phyloP scores from a whole-genome alignment of 1,139 yeast genomes.

The Candida sp. region DNA sequence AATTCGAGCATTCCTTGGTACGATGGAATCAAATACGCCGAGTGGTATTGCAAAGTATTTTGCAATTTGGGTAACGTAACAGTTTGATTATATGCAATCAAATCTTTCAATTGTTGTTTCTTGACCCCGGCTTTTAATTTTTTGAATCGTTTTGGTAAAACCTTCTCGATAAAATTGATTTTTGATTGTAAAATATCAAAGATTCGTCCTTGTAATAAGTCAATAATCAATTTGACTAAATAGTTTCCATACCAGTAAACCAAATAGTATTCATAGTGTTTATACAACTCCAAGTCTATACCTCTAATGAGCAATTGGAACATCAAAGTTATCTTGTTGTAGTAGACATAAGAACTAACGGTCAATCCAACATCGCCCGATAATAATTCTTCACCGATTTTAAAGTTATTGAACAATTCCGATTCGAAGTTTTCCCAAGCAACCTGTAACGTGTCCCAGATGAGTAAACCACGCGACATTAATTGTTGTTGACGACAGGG shows the following conservation, averaged over 20 bases:
- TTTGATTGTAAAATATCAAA: constrained; percentile 31
- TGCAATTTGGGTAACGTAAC: constrained; percentile 22
- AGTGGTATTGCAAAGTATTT: constrained; percentile 11
- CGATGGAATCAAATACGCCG: constrained; percentile 24
- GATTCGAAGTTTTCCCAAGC: constrained; percentile 53
- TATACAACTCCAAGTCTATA: constrained; percentile 72
- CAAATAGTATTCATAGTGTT: constrained; percentile 63
- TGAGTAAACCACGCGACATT: constrained; percentile 50
- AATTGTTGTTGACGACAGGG: constrained; percentile 80
- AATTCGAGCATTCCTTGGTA: constrained; percentile 35
- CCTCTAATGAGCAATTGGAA: constrained; percentile 70
- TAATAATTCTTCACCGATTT: constrained; percentile 31
- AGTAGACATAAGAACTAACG: constrained; percentile 66
- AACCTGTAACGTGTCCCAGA: constrained; percentile 84
- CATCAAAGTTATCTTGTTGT: constrained; percentile 67
- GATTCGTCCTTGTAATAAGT: constrained; percentile 50
- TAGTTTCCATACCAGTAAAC: constrained; percentile 68
- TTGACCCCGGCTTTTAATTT: constrained; percentile 44
- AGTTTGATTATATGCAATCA: constrained; percentile 14
- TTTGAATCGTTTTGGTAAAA: constrained; percentile 45
- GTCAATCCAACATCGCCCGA: constrained; percentile 40
- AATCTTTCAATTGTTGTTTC: constrained; percentile 29
- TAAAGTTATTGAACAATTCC: constrained; percentile 27
- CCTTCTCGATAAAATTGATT: constrained; percentile 24
- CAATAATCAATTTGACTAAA: constrained; percentile 45